Percentiles rank a stretch among this genome's conserved stretches.
Evolutionary conservation across 2,329 filamentous ascomycete species (phyloP).

Genomic region (Penicillium brevicompactum): DNA sequence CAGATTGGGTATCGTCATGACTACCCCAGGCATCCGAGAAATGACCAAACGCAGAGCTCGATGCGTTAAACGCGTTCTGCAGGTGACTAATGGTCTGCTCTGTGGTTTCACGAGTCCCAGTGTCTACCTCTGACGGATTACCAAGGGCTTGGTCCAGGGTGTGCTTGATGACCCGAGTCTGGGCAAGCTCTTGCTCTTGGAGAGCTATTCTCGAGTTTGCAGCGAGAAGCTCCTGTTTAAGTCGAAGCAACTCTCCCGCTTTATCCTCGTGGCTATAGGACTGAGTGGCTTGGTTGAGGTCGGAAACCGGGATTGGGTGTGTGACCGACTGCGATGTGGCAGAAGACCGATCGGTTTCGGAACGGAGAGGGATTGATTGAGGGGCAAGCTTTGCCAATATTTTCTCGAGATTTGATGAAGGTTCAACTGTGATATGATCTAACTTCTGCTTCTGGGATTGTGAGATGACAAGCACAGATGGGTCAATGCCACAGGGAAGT

Average conservation of each 20-base stretch:
- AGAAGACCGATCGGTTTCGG: constrained; percentile 25
- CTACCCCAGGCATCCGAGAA: constrained; percentile 47
- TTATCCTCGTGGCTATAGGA: constrained; percentile 31
- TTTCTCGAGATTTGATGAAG: constrained; percentile 63
- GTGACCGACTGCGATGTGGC: constrained; percentile 19
- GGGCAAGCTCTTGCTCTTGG: constrained; percentile 63
- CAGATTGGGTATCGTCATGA: constrained; percentile 48
- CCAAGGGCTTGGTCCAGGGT: constrained; percentile 62
- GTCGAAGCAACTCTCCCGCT: constrained; percentile 54
- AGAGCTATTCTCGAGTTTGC: constrained; percentile 61
- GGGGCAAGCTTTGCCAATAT: constrained; percentile 48
- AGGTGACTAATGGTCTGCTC: constrained; percentile 54
- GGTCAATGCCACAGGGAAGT: background rate
- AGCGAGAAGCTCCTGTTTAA: constrained; percentile 59
- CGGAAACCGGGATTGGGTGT: constrained; percentile 12
- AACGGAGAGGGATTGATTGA: constrained; percentile 23
- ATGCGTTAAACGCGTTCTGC: constrained; percentile 56
- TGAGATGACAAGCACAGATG: constrained; percentile 30
- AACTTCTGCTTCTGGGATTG: constrained; percentile 51
- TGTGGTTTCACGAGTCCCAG: constrained; percentile 50
- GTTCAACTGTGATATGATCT: constrained; percentile 37
- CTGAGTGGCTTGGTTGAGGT: constrained; percentile 11
- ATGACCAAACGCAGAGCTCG: constrained; percentile 45
- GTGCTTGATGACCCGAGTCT: constrained; percentile 62
- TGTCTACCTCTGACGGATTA: constrained; percentile 56